Evolutionary conservation across 305 asterid species (phyloP).

Genomic region (Fraxinus albicans): DNA sequence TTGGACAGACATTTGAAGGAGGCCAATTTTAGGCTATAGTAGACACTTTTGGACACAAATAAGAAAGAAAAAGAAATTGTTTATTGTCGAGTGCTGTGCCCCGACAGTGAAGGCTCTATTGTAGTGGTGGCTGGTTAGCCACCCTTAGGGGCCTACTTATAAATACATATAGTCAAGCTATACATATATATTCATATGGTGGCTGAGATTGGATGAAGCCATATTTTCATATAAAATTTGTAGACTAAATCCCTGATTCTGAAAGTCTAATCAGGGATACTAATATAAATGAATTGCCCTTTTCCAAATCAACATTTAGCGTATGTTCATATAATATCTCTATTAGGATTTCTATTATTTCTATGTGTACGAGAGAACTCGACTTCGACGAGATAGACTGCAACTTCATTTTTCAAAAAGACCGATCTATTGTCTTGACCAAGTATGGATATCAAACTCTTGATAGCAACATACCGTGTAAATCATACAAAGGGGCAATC

Average conservation of each 20-base stretch:
- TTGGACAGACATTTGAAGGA: slow-evolving; percentile 47
- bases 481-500: neutral
- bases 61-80: no score
- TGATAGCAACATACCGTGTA: neutral
- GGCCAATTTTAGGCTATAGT: slow-evolving; percentile 28
- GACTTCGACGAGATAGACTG: no score
- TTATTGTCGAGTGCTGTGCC: neutral
- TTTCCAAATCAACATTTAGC: neutral
- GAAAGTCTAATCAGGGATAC: slow-evolving; percentile 10
- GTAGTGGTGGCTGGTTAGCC: slow-evolving; percentile 64
- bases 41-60: neutral
- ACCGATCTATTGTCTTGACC: neutral
- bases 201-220: slow-evolving; percentile 26
- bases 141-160: slow-evolving; percentile 49
- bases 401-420: neutral
- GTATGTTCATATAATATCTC: neutral
- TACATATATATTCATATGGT: slow-evolving; percentile 14
- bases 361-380: neutral
- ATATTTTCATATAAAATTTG: slow-evolving; percentile 12
- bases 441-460: neutral
- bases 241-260: slow-evolving; percentile 8
- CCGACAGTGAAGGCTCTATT: slow-evolving; percentile 31
- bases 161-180: neutral
- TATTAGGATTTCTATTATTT: neutral
- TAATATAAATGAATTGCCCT: neutral